These are phyloP conservation scores for Saccharomycopsis malanga DNA, from an alignment of 805 yeast genomes.

Conservation along the genomic window DNA sequence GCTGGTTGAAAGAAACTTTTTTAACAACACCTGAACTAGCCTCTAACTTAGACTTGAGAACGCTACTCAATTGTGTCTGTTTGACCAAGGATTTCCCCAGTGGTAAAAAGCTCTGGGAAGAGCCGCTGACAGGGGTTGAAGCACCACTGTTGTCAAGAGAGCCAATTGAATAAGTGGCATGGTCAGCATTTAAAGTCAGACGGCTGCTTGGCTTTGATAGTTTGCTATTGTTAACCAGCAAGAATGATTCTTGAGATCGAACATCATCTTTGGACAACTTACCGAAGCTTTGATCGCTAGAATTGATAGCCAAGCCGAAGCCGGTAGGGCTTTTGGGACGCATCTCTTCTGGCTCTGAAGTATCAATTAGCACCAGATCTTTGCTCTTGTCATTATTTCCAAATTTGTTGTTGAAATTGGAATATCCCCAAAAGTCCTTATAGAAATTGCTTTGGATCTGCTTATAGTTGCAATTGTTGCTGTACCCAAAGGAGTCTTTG, in stretches of 20 bases:
- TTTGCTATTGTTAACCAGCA: neutral
- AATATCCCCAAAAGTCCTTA: slow-evolving; percentile 14
- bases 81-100: no score
- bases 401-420: neutral
- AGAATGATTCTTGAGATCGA: neutral
- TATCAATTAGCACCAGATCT: neutral
- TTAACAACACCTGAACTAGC: neutral
- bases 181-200: neutral
- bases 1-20: neutral
- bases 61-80: no score
- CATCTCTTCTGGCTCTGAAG: neutral
- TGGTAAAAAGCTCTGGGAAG: neutral
- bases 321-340: neutral
- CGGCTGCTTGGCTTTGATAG: neutral
- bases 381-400: neutral
- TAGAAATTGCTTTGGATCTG: slow-evolving; percentile 8
- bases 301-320: no score
- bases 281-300: no score
- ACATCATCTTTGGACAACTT: neutral
- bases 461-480: slow-evolving; percentile 13
- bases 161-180: no score
- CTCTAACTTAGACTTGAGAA: neutral
- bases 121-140: neutral
- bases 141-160: neutral
- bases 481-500: slow-evolving; percentile 18